Evolutionary conservation across 208 protist species (phyloP).

Genomic region (Crithidia thermophila): DNA sequence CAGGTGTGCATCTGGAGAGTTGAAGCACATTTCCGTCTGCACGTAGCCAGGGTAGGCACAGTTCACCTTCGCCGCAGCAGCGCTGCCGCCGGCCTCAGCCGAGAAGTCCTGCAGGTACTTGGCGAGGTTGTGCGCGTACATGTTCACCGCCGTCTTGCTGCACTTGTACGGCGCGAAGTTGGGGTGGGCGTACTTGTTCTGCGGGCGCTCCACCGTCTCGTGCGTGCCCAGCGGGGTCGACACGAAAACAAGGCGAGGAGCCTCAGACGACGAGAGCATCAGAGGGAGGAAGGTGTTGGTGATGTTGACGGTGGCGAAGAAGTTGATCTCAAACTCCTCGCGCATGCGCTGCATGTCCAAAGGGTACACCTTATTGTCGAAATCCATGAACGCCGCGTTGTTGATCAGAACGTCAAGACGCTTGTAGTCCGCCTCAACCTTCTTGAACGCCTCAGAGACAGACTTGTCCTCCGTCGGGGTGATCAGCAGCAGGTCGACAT

Average conservation of each 20-base stretch:
- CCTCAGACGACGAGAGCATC: slow-evolving; percentile 59
- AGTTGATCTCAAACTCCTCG: slow-evolving; percentile 72
- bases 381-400: slow-evolving; percentile 64
- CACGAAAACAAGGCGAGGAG: slow-evolving; percentile 73
- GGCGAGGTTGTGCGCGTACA: slow-evolving; percentile 85
- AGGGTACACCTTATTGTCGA: slow-evolving; percentile 40
- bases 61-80: slow-evolving; percentile 70
- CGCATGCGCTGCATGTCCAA: slow-evolving; percentile 59
- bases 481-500: slow-evolving; percentile 53
- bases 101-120: slow-evolving; percentile 56
- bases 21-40: slow-evolving; percentile 77
- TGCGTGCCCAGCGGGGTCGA: slow-evolving; percentile 72
- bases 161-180: slow-evolving; percentile 59
- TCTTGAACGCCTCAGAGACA: slow-evolving; percentile 46
- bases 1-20: slow-evolving; percentile 46
- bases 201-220: slow-evolving; percentile 48
- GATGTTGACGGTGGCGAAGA: slow-evolving; percentile 61
- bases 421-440: slow-evolving; percentile 43
- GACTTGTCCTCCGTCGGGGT: slow-evolving; percentile 54
- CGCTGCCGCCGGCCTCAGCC: slow-evolving; percentile 49
- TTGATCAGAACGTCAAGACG: slow-evolving; percentile 81
- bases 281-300: slow-evolving; percentile 75
- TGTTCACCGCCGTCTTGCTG: slow-evolving; percentile 78
- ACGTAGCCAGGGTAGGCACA: slow-evolving; percentile 80
- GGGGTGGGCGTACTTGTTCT: slow-evolving; percentile 49